These are phyloP conservation scores for Penicillium taxi DNA, from an alignment of 495 filamentous ascomycete species.

Conservation along the genomic window DNA sequence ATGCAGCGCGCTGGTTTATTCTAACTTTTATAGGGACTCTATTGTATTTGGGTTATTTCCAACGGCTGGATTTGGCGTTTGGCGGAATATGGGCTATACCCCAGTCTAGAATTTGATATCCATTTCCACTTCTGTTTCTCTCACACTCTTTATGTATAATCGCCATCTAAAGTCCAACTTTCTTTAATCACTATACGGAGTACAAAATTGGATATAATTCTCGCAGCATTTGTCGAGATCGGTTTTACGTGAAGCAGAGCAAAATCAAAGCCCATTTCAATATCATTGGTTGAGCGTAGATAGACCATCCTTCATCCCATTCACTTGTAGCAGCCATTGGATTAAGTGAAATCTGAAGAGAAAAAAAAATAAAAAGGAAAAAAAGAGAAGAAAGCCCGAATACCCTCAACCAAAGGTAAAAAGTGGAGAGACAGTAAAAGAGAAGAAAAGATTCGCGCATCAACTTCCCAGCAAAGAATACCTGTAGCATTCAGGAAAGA, in stretches of 20 bases:
- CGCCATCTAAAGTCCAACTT: too few relatives aligned
- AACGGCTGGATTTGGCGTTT: too few relatives aligned
- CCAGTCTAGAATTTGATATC: too few relatives aligned
- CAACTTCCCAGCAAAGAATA: slow-evolving; percentile 17
- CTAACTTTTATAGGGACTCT: slow-evolving; percentile 22
- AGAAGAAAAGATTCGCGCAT: slow-evolving; percentile 27
- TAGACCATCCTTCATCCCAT: slow-evolving; percentile 16
- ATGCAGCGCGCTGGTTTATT: slow-evolving; percentile 81
- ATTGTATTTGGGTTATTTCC: too few relatives aligned
- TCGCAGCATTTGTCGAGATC: too few relatives aligned
- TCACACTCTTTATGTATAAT: too few relatives aligned
- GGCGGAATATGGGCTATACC: too few relatives aligned
- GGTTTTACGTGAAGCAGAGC: too few relatives aligned
- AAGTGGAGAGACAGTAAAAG: slow-evolving; percentile 11
- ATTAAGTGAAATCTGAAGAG: slow-evolving; percentile 8
- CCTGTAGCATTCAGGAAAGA: slow-evolving; percentile 9
- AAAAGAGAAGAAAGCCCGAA: slow-evolving; percentile 11
- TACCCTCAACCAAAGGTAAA: too few relatives aligned
- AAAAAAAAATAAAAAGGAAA: slow-evolving; percentile 1
- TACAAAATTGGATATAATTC: too few relatives aligned
- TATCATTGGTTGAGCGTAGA: slow-evolving; percentile 14
- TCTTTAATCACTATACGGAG: too few relatives aligned
- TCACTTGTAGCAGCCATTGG: slow-evolving; percentile 4
- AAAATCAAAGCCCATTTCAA: slow-evolving; percentile 7
- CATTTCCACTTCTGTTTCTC: slow-evolving; percentile 17